phyloP scores from a whole-genome alignment of 805 yeast genomes.

The Kurtzmaniella cleridarum region DNA sequence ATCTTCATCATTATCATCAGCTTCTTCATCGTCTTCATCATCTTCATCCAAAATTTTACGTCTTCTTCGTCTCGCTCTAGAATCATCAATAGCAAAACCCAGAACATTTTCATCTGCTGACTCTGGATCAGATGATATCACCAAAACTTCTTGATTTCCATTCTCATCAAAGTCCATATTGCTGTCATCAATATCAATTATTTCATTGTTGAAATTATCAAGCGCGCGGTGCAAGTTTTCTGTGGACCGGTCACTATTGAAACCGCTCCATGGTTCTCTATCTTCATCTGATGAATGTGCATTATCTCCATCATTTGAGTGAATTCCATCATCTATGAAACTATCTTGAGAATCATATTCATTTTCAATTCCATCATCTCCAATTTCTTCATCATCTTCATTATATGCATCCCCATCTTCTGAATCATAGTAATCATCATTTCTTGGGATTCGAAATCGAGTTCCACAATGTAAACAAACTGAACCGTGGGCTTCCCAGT shows the following conservation, averaged over 20 bases:
- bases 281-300: conserved; percentile 9
- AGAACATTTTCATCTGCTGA: conserved; percentile 1
- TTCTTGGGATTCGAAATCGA: conserved; percentile 34
- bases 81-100: not conserved
- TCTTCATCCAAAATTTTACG: conserved; percentile 3
- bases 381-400: conserved; percentile 28
- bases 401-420: conserved; percentile 33
- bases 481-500: conserved; percentile 71
- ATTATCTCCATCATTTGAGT: conserved; percentile 5
- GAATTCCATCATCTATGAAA: conserved; percentile 23
- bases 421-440: conserved; percentile 29
- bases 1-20: not conserved
- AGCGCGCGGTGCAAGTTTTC: conserved; percentile 19
- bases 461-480: conserved; percentile 67
- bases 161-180: not conserved
- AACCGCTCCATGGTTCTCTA: not conserved
- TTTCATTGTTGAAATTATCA: conserved; percentile 17
- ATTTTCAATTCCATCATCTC: conserved; percentile 10
- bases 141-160: conserved; percentile 2
- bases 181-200: conserved; percentile 6
- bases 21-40: conserved; percentile 4
- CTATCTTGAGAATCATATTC: conserved; percentile 28
- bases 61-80: conserved; percentile 6
- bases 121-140: conserved; percentile 9
- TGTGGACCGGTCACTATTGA: conserved; percentile 5